Percentiles rank a stretch among this genome's conserved stretches.
Evolutionary conservation across 2,329 filamentous ascomycete species (phyloP).

Genomic region (Colletotrichum sp.): DNA sequence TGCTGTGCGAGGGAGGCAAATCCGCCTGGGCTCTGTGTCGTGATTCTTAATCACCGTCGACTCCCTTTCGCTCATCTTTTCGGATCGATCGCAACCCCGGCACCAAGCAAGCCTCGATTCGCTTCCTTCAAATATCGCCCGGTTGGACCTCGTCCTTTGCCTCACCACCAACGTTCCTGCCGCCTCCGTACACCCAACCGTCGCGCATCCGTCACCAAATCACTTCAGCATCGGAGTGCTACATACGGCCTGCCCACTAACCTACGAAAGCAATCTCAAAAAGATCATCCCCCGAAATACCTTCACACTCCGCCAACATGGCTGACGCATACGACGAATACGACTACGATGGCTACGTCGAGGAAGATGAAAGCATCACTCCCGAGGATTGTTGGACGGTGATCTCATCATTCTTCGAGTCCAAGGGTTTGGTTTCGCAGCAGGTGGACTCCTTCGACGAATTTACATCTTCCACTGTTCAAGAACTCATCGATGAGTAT

Average conservation of each 20-base stretch:
- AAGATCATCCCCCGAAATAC: background rate
- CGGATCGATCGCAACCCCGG: slow-evolving; percentile 7
- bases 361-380: slow-evolving; percentile 78
- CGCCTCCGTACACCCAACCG: background rate
- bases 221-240: background rate
- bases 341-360: slow-evolving; percentile 71
- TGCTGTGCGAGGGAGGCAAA: slow-evolving; percentile 13
- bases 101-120: background rate
- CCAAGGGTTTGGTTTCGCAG: slow-evolving; percentile 94
- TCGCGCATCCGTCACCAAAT: background rate
- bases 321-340: slow-evolving; percentile 63
- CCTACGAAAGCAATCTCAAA: background rate
- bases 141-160: background rate
- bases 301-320: slow-evolving; percentile 41
- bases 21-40: slow-evolving; percentile 13
- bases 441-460: slow-evolving; percentile 99
- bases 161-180: background rate
- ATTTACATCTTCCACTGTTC: slow-evolving; percentile 92
- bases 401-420: slow-evolving; percentile 95
- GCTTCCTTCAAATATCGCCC: background rate
- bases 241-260: background rate
- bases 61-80: background rate
- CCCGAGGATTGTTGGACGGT: slow-evolving; percentile 99
- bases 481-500: slow-evolving; percentile 93
- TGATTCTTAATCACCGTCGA: slow-evolving; percentile 14